These are phyloP conservation scores for Chlorociboria aeruginascens DNA, from an alignment of 495 filamentous ascomycete species.

Conservation along the genomic window DNA sequence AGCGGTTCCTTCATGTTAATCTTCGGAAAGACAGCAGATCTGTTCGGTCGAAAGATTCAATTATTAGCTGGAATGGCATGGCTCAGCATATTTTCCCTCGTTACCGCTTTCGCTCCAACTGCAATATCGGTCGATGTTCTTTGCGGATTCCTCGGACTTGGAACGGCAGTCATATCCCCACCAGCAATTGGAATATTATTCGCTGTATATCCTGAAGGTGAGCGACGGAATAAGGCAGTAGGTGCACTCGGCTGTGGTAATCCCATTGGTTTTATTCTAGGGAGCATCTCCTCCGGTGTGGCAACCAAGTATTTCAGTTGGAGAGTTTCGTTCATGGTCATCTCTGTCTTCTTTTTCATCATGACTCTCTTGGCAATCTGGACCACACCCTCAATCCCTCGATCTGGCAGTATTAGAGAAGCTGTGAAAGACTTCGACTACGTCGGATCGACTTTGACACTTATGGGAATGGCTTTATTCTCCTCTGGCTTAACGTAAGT, in stretches of 20 bases:
- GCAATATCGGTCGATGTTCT: constrained; percentile 54
- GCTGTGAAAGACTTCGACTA: constrained; percentile 23
- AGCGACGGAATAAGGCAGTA: constrained; percentile 59
- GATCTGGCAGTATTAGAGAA: constrained; percentile 27
- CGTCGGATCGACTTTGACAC: constrained; percentile 20
- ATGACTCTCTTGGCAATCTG: constrained; percentile 46
- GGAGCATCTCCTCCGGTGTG: constrained; percentile 51
- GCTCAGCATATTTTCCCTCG: constrained; percentile 41
- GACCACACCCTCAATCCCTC: constrained; percentile 48
- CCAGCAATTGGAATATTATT: constrained; percentile 57
- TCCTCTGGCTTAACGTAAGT: constrained; percentile 24
- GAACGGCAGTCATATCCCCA: constrained; percentile 50
- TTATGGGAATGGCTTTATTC: constrained; percentile 24
- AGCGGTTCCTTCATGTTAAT: constrained; percentile 56
- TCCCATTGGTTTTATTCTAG: constrained; percentile 57
- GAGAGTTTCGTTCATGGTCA: constrained; percentile 49
- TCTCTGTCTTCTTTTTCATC: constrained; percentile 49
- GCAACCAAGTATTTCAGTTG: constrained; percentile 49
- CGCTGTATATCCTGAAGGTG: constrained; percentile 46
- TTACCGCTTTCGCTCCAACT: constrained; percentile 49
- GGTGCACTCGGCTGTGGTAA: constrained; percentile 62
- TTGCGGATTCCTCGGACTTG: constrained; percentile 49
- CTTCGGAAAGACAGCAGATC: constrained; percentile 55
- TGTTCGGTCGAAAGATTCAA: constrained; percentile 49
- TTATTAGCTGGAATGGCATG: constrained; percentile 51